phyloP scores from a whole-genome alignment of 306 rosid species.

The Comarum palustre region DNA sequence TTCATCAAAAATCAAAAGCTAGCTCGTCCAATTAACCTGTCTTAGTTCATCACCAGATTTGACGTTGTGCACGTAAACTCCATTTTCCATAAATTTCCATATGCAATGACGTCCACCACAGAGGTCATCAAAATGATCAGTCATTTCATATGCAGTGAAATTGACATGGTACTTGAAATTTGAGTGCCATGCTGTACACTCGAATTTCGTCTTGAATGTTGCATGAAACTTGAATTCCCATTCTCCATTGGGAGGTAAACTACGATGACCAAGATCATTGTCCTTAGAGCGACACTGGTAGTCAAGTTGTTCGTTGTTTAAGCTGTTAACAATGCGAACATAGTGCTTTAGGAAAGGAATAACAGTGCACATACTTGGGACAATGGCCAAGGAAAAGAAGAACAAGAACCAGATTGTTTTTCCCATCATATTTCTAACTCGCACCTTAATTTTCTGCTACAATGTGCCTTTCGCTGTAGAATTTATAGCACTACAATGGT shows the following conservation, averaged over 20 bases:
- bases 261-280: background rate
- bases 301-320: background rate
- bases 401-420: background rate
- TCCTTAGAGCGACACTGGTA: background rate
- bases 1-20: no score
- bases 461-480: background rate
- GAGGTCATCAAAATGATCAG: background rate
- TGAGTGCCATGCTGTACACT: background rate
- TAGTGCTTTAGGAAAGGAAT: background rate
- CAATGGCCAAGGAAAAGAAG: background rate
- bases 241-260: background rate
- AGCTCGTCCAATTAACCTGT: no score
- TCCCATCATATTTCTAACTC: background rate
- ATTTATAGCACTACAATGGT: background rate
- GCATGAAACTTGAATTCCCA: background rate
- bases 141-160: background rate
- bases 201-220: background rate
- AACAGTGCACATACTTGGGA: background rate
- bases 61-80: background rate
- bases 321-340: background rate
- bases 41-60: no score
- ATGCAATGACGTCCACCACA: conserved; percentile 3
- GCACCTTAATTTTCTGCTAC: background rate
- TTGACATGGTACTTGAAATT: background rate
- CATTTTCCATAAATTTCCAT: background rate